Evolutionary conservation across 1,284 basidiomycete species (phyloP).

Genomic region (Sparassis latifolia): DNA sequence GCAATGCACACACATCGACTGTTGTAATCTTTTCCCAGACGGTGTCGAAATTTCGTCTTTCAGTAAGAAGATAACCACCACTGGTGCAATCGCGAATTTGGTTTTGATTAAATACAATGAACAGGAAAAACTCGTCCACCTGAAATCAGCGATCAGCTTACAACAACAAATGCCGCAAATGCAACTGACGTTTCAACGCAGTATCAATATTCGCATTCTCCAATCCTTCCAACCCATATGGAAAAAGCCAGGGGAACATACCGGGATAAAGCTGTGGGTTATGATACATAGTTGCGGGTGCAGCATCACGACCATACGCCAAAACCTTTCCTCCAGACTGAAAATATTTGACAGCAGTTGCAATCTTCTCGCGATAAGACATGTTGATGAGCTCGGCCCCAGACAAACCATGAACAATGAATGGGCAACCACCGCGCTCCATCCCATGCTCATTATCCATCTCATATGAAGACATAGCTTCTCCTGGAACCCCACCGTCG

Average conservation of each 20-base stretch:
- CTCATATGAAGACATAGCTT: conserved; percentile 20
- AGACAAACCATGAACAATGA: conserved; percentile 30
- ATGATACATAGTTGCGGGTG: conserved; percentile 17
- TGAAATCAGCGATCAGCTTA: conserved; percentile 36
- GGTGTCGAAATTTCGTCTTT: conserved; percentile 19
- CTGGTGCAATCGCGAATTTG: conserved; percentile 26
- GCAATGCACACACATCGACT: conserved; percentile 20
- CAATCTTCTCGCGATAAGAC: conserved; percentile 3
- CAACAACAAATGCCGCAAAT: conserved; percentile 24
- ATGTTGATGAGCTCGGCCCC: conserved; percentile 15
- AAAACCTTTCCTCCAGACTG: conserved; percentile 10
- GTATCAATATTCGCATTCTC: conserved; percentile 6
- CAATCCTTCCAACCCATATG: conserved; percentile 21
- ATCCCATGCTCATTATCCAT: conserved; percentile 26
- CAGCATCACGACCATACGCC: conserved; percentile 12
- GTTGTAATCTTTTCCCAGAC: conserved; percentile 21
- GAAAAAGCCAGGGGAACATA: conserved; percentile 26
- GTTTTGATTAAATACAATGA: conserved; percentile 34
- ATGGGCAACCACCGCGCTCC: conserved; percentile 26
- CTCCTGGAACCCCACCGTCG: conserved; percentile 13
- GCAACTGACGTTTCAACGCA: conserved; percentile 6
- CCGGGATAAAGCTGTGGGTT: conserved; percentile 21
- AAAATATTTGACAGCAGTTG: conserved; percentile 16
- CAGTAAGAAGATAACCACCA: conserved; percentile 24
- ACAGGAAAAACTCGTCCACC: conserved; percentile 25